Percentiles rank a stretch among this genome's conserved stretches.
Evolutionary conservation across 768 basidiomycete genomes (phyloP).

Genomic region (Kwoniella pini): DNA sequence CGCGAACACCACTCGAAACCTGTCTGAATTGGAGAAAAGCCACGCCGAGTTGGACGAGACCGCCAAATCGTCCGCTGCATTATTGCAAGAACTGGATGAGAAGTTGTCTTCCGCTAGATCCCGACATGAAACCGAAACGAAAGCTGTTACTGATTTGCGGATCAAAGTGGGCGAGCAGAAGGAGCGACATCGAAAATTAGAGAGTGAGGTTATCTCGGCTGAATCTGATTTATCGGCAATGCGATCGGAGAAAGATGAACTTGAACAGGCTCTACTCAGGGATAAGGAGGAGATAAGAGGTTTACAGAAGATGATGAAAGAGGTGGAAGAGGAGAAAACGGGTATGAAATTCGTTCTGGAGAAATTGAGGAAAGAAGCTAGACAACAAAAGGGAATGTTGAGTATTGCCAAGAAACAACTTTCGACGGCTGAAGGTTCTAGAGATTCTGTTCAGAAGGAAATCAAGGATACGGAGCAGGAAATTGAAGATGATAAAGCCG

Average conservation of each 20-base stretch:
- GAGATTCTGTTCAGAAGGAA: conserved; percentile 69
- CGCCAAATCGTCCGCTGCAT: conserved; percentile 67
- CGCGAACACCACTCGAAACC: conserved; percentile 71
- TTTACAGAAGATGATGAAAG: conserved; percentile 79
- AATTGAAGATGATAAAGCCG: conserved; percentile 59
- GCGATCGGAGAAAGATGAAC: conserved; percentile 83
- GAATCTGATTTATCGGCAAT: conserved; percentile 91
- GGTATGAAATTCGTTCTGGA: conserved; percentile 73
- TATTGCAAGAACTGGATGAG: conserved; percentile 76
- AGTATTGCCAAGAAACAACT: conserved; percentile 96
- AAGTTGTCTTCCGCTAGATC: conserved; percentile 81
- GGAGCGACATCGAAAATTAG: conserved; percentile 68
- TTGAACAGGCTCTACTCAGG: conserved; percentile 78
- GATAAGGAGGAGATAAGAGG: conserved; percentile 94
- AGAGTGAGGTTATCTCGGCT: conserved; percentile 77
- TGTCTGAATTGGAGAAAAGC: conserved; percentile 68
- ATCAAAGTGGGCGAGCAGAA: conserved; percentile 70
- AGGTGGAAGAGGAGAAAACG: conserved; percentile 72
- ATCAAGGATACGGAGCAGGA: conserved; percentile 64
- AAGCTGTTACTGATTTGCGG: conserved; percentile 66
- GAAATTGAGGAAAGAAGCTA: conserved; percentile 86
- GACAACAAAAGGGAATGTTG: conserved; percentile 92
- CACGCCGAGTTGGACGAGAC: conserved; percentile 67
- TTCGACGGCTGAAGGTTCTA: conserved; percentile 75
- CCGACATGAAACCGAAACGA: conserved; percentile 81